Evolutionary conservation across 495 filamentous ascomycete genomes (phyloP), one percentile per base, ranked within the genome.

Genomic region (Penicillium daleae): DNA sequence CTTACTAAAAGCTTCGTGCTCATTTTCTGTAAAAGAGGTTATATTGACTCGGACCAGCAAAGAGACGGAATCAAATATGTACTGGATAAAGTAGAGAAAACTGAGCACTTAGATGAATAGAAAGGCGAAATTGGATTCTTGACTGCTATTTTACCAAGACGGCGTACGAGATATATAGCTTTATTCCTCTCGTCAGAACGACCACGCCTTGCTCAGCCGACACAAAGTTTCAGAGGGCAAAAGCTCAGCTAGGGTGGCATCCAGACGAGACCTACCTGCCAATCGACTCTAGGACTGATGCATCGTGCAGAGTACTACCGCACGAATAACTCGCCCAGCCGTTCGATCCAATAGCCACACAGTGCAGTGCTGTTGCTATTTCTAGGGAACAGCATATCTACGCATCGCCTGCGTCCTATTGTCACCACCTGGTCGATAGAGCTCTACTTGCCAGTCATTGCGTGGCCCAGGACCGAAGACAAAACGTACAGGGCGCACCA

Each of bases 261-360:
- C 29, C 13, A 57, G 61, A 63, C 4, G 19, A 58, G 61, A 39
- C 46, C 55, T 63, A 17, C 31, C 55, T 58, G 6, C 56, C 13
- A 59, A 59, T 63, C 48, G 55, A 57, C 37, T 63, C 55, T 15
- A 49, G 33, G 13, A 52, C 37, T 26, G 17, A 63, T 31, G 8
- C 12, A 53, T 1, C 48, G 32, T 58, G n/a, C 9, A 53, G 46
- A 37, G 61, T 12, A 63, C 13, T 31, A 31, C 29, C 4, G 29
- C 29, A 7, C 29, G 29, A 31, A 31, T 31, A 7, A 31, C 29
- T 7, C 39, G 39, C 39, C 4, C 22, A 49, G 10, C 44, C 19
- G 12, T 3, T 49, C 22, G n/a, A 49, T 49, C 44, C 12, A 49
- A 49, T 49, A 49, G 44, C 44, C 19, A 49, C 17, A 22, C 17